phyloP scores from a whole-genome alignment of 2,329 filamentous ascomycete genomes.

The Pyricularia sp. region DNA sequence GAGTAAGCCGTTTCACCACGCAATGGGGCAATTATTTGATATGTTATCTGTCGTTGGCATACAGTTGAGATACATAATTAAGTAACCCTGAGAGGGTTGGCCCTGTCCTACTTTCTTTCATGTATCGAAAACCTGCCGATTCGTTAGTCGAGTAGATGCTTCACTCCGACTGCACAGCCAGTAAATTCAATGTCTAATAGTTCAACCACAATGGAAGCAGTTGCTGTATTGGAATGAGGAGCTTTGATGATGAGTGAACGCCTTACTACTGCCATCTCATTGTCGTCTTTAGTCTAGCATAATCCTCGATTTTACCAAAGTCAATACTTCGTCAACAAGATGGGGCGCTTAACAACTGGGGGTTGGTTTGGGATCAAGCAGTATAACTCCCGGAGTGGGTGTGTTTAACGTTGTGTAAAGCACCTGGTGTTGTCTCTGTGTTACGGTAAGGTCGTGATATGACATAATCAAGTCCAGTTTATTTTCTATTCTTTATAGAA shows the following conservation, averaged over 20 bases:
- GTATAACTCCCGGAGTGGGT: too few relatives aligned
- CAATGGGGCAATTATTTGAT: not conserved
- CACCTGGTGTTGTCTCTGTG: not conserved
- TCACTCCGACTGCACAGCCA: too few relatives aligned
- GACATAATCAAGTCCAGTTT: not conserved
- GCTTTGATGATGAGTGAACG: not conserved
- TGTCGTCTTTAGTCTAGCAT: not conserved
- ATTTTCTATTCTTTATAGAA: not conserved
- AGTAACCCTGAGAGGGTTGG: too few relatives aligned
- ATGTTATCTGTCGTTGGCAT: not conserved
- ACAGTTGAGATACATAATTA: too few relatives aligned
- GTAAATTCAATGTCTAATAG: too few relatives aligned
- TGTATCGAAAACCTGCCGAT: too few relatives aligned
- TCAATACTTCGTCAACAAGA: not conserved
- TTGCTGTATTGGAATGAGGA: not conserved
- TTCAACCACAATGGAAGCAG: not conserved
- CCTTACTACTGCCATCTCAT: not conserved
- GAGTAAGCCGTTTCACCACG: not conserved
- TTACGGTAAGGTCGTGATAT: too few relatives aligned
- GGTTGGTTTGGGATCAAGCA: too few relatives aligned
- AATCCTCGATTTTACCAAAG: not conserved
- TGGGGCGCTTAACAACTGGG: not conserved
- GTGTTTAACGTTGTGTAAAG: too few relatives aligned
- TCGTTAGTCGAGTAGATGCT: too few relatives aligned
- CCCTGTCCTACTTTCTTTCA: too few relatives aligned